Evolutionary conservation across 768 basidiomycete species (phyloP).

Genomic region (Filobasidium wieringae): DNA sequence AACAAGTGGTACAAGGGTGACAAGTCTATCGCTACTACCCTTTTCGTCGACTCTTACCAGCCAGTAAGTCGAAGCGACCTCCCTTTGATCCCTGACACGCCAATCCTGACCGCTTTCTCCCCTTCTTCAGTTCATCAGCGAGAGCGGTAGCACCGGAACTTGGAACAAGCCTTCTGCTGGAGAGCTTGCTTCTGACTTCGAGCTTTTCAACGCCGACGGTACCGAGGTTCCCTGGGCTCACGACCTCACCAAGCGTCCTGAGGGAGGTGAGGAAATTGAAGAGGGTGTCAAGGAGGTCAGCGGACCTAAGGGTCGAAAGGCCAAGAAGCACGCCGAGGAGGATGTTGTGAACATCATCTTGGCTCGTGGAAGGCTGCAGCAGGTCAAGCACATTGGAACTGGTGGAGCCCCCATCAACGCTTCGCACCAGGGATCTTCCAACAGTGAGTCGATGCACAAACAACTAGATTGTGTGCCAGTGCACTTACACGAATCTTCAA

Average conservation of each 20-base stretch:
- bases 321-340: conserved; percentile 9
- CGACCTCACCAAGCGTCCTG: conserved; percentile 6
- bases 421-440: too few species aligned
- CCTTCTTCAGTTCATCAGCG: conserved; percentile 6
- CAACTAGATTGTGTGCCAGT: too few species aligned
- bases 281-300: conserved; percentile 1
- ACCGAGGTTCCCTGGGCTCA: conserved; percentile 5
- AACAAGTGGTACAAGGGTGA: conserved; percentile 14
- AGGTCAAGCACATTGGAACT: conserved; percentile 12
- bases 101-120: background rate
- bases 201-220: conserved; percentile 11
- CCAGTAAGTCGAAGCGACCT: conserved; percentile 5
- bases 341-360: background rate
- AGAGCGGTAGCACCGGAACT: conserved; percentile 11
- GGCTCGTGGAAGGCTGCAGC: conserved; percentile 5
- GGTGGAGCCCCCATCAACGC: conserved; percentile 14
- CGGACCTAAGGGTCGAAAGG: conserved; percentile 8
- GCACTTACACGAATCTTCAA: too few species aligned
- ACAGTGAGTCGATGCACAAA: too few species aligned
- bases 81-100: background rate
- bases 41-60: conserved; percentile 4
- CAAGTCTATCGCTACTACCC: conserved; percentile 12
- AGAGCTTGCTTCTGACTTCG: conserved; percentile 15
- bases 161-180: conserved; percentile 13
- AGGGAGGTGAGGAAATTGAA: background rate